Percentiles rank a stretch among this genome's conserved stretches.
Evolutionary conservation across 108 stramenopile species (phyloP).

Genomic region (Pelagomonas calceolata): DNA sequence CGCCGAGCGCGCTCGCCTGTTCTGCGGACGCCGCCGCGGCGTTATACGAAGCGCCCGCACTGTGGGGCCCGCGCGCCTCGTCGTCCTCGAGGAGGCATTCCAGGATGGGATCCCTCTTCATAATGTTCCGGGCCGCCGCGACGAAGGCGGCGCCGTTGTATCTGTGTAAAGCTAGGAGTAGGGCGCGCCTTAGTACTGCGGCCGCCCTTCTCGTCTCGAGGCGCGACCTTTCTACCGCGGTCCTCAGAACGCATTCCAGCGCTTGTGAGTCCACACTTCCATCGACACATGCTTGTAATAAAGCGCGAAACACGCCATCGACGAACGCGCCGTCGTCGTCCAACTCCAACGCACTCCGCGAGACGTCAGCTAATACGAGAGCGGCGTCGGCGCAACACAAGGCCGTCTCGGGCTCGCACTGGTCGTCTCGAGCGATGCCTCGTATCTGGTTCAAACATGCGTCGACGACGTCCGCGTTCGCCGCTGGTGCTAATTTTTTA

Average conservation of each 20-base stretch:
- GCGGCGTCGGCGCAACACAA: neutral
- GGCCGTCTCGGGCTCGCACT: neutral
- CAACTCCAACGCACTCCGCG: neutral
- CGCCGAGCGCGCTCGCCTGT: neutral
- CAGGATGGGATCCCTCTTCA: neutral
- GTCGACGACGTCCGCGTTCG: neutral
- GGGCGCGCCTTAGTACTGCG: no score
- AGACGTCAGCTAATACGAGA: neutral
- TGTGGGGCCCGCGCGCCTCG: neutral
- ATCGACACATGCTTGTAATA: neutral
- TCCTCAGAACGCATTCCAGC: no score
- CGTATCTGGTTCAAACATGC: no score
- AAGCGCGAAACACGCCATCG: neutral
- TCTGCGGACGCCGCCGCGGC: no score
- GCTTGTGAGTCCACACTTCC: no score
- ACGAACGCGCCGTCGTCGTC: neutral
- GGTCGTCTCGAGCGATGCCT: no score
- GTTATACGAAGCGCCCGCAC: no score
- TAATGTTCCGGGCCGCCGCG: no score
- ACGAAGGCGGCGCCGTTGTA: no score
- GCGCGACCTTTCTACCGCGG: no score
- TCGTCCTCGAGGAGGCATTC: neutral
- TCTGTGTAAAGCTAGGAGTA: no score
- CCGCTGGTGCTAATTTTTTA: neutral
- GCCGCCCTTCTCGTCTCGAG: no score